Percentiles rank a stretch among this genome's conserved stretches.
Evolutionary conservation across 1,139 yeast species (phyloP).

Genomic region (Wickerhamomyces sp.): DNA sequence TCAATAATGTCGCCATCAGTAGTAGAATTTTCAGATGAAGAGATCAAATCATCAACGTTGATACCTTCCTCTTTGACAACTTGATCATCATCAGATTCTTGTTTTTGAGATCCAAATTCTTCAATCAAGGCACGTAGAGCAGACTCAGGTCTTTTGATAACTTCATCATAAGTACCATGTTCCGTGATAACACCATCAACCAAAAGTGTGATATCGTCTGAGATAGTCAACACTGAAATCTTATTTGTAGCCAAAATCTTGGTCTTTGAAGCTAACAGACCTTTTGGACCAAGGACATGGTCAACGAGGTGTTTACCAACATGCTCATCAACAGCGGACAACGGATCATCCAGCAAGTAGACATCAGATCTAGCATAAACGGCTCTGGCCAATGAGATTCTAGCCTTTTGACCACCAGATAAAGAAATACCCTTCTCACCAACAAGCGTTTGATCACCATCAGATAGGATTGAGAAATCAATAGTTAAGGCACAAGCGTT

Average conservation of each 20-base stretch:
- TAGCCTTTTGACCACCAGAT: slow-evolving; percentile 97
- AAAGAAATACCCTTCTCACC: slow-evolving; percentile 97
- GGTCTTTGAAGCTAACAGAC: slow-evolving; percentile 72
- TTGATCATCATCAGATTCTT: slow-evolving; percentile 21
- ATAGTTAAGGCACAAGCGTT: slow-evolving; percentile 86
- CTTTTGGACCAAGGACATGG: slow-evolving; percentile 75
- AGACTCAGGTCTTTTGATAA: slow-evolving; percentile 46
- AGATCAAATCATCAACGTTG: slow-evolving; percentile 27
- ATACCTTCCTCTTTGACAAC: slow-evolving; percentile 28
- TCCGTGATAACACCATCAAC: slow-evolving; percentile 75
- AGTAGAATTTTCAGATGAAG: slow-evolving; percentile 17
- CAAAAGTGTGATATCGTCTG: slow-evolving; percentile 68
- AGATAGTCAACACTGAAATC: slow-evolving; percentile 76
- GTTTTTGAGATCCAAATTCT: slow-evolving; percentile 65
- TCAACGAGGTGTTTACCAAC: slow-evolving; percentile 82
- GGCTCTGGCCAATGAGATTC: slow-evolving; percentile 89
- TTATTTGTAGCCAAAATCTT: slow-evolving; percentile 85
- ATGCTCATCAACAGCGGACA: slow-evolving; percentile 94
- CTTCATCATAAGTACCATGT: slow-evolving; percentile 64
- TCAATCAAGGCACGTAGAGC: slow-evolving; percentile 57
- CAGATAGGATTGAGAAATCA: slow-evolving; percentile 74
- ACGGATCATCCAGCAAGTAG: slow-evolving; percentile 84
- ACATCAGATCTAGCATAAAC: slow-evolving; percentile 94
- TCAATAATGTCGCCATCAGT: slow-evolving; percentile 23
- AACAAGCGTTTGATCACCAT: slow-evolving; percentile 87